Evolutionary conservation across 768 basidiomycete species (phyloP).

Genomic region (Obba rivulosa): DNA sequence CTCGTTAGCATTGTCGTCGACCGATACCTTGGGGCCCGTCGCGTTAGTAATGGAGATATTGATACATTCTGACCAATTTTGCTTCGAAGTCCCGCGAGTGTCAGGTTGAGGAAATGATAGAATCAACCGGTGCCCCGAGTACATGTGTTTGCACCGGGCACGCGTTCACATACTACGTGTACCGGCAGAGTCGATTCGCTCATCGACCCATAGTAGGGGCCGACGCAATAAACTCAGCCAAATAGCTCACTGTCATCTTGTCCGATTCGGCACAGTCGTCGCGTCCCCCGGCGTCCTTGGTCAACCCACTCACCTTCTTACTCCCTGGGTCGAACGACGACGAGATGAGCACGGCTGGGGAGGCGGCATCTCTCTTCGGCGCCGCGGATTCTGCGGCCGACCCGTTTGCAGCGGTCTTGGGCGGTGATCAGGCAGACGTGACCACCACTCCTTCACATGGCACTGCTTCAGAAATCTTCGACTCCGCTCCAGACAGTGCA

Average conservation of each 20-base stretch:
- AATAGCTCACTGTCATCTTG: constrained; percentile 22
- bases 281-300: not conserved
- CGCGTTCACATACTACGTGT: not conserved
- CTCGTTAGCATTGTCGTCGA: not conserved
- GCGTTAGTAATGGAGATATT: too few species aligned
- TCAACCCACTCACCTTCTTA: not conserved
- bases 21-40: too few species aligned
- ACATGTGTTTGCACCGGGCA: too few species aligned
- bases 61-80: too few species aligned
- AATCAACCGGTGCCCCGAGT: too few species aligned
- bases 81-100: too few species aligned
- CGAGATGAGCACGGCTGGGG: constrained; percentile 61
- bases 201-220: too few species aligned
- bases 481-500: constrained; percentile 8
- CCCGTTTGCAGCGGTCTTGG: constrained; percentile 28
- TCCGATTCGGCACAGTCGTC: not conserved
- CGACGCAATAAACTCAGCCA: constrained; percentile 25
- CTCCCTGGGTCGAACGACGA: not conserved
- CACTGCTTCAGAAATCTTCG: constrained; percentile 20
- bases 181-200: too few species aligned
- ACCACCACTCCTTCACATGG: constrained; percentile 1
- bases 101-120: too few species aligned
- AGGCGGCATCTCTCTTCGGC: constrained; percentile 79
- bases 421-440: constrained; percentile 10
- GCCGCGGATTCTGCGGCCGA: constrained; percentile 47